Base-by-base conservation (phyloP, 2,329 filamentous ascomycete genomes). In the Phaeosphaeriaceae sp. region DNA sequence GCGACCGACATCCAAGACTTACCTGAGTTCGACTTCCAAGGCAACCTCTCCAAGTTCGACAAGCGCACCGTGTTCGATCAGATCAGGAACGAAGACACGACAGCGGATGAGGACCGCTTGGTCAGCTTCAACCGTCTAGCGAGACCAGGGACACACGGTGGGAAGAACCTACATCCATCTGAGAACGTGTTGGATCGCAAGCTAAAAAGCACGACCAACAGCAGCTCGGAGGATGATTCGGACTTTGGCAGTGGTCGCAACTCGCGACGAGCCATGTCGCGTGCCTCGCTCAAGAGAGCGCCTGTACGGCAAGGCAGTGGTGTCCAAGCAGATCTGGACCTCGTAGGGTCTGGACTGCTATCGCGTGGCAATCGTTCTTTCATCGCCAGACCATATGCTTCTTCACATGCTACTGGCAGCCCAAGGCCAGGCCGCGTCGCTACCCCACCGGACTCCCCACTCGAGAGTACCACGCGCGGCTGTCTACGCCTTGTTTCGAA, bases 1-100 rank as follows among this genome's bases (percentile, higher is more conserved):
- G 94, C 94, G 22, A 97, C 93, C 0, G 95, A 98, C 74, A 92
- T 95, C 22, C 92, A 94, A 78, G 94, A 96, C 74, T 87, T 95
- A 83, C 92, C 91, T 11, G 95, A 98, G 61, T 98, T 98, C 69
- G 94, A 98, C 77, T 98, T 98, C 71, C 89, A 92, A 69, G 89
- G 88, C 55, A 93, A 93, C 65, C 84, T 98, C 30, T 94, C 92
- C 49, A 97, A 97, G 73, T 98, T 98, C 70, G 94, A 98, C 81
- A 98, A 98, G 81, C 88, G 90, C 56, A 89, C 89, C 1, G 88
- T 98, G 9, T 99, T 99, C 74, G 91, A 94, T 65, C 90, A 97
- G 78, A 95, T 98, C 77, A 86, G 92, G 59, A 92, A 91, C 66
- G 92, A 96, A 56, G 94, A 98, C 69, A 89, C 88, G 28, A 88